phyloP scores from a whole-genome alignment of 2,329 filamentous ascomycete genomes.

The Hypocreales sp. region DNA sequence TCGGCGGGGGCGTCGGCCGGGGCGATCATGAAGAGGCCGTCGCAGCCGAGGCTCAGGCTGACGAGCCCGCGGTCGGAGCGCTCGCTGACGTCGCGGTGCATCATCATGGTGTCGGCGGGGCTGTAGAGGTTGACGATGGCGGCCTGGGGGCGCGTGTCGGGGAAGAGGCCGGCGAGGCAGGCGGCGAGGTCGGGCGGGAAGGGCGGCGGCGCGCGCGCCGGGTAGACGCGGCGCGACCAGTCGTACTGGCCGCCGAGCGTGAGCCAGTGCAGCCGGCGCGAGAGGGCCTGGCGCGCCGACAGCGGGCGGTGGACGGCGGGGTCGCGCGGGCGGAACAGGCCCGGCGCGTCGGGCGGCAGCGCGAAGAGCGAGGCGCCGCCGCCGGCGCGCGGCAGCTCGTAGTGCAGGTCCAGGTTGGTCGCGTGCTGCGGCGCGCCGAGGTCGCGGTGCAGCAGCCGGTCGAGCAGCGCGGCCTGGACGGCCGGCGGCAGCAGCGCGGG shows the following conservation, averaged over 20 bases:
- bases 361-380: slow-evolving; percentile 45
- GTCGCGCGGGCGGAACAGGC: slow-evolving; percentile 52
- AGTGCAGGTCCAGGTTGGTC: slow-evolving; percentile 84
- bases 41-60: slow-evolving; percentile 80
- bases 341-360: slow-evolving; percentile 30
- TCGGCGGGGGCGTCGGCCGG: slow-evolving; percentile 25
- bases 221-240: slow-evolving; percentile 81
- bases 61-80: slow-evolving; percentile 62
- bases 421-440: slow-evolving; percentile 58
- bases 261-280: slow-evolving; percentile 78
- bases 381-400: slow-evolving; percentile 46
- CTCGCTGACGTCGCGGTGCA: slow-evolving; percentile 91
- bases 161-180: slow-evolving; percentile 57
- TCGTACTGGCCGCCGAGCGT: slow-evolving; percentile 94
- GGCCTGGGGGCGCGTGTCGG: slow-evolving; percentile 64
- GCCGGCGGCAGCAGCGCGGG: slow-evolving; percentile 56
- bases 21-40: slow-evolving; percentile 75
- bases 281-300: slow-evolving; percentile 51
- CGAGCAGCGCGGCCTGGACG: slow-evolving; percentile 56
- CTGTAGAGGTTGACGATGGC: slow-evolving; percentile 92
- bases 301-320: slow-evolving; percentile 60
- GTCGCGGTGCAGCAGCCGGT: slow-evolving; percentile 61
- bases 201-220: slow-evolving; percentile 44
- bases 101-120: slow-evolving; percentile 77
- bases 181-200: slow-evolving; percentile 62